Evolutionary conservation across 1,139 yeast genomes (phyloP), one percentile per base, ranked within the genome.

Genomic region (Geotrichum candidum): DNA sequence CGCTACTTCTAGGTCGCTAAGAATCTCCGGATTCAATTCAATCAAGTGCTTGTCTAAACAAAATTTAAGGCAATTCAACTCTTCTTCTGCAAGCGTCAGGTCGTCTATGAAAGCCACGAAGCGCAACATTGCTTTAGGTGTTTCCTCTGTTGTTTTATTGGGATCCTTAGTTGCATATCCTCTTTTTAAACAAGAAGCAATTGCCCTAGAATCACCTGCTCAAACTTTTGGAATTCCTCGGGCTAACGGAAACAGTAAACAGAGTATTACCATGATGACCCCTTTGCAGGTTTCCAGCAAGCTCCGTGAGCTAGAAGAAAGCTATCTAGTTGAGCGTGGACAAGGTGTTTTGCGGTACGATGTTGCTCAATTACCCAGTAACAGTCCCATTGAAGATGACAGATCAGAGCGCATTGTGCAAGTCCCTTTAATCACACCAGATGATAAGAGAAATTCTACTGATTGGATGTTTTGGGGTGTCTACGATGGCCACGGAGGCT

Each of bases 381-480:
- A 94, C 73, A 85, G 88, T 56, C 98, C 99, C 13, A 90, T 92
- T 67, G 99, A 94, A 74, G 99, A 94, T 72, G 97, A 90, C 70
- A 83, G 96, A 65, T 84, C 94, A 1, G 98, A 92, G 72, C 88
- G 87, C 66, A 84, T 91, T 53, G 87, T 92, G 15, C 90, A 90
- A 64, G 90, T 90, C 0, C 96, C 96, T 3, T 79, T 86, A 25
- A 68, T 73, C n/a, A 51, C 62, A 9, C 48, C 41, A n/a, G 54
- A 54, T 25, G 56, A 56, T 38, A 51, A 57, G 25, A 22, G 56
- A 55, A 52, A 84, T 1, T 80, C 83, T 56, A 82, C 95, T 0
- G 97, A 92, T 73, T 88, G 97, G 89, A 88, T 89, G 83, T 90
- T 94, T 72, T 94, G 96, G 82, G 97, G 98, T 2, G 84, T 94